Evolutionary conservation across 768 basidiomycete species (phyloP).

Genomic region (Brasilioporus rufonigricans): DNA sequence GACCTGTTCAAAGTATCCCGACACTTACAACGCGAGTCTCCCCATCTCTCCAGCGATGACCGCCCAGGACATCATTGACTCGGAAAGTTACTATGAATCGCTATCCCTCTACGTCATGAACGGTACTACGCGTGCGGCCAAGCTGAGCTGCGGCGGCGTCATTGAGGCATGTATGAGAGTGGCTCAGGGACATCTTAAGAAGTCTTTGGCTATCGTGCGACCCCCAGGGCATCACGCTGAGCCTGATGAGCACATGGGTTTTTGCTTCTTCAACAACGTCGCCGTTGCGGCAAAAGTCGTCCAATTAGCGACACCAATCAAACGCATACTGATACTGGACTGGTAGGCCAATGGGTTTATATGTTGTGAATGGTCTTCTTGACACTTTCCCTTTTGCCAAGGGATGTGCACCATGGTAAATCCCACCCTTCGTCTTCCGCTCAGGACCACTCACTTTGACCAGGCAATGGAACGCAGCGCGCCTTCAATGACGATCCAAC

Average conservation of each 20-base stretch:
- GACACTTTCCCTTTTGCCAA: conserved; percentile 31
- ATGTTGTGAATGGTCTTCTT: not conserved
- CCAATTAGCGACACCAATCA: conserved; percentile 64
- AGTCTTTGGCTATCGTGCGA: conserved; percentile 91
- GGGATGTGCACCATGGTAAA: conserved; percentile 94
- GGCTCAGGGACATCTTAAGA: conserved; percentile 74
- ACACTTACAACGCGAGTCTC: conserved; percentile 17
- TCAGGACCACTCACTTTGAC: conserved; percentile 12
- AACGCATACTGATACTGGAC: conserved; percentile 88
- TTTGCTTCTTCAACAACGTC: conserved; percentile 99
- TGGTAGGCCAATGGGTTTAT: conserved; percentile 61
- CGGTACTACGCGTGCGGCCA: conserved; percentile 80
- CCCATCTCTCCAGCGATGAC: conserved; percentile 56
- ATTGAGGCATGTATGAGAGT: conserved; percentile 88
- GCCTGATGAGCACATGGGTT: conserved; percentile 97
- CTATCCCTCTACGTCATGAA: conserved; percentile 90
- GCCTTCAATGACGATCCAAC: conserved; percentile 93
- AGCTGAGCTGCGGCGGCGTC: conserved; percentile 91
- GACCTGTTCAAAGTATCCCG: not conserved
- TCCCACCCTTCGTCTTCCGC: not conserved
- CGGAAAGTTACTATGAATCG: conserved; percentile 82
- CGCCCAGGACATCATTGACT: conserved; percentile 69
- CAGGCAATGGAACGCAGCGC: conserved; percentile 96
- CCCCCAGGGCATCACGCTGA: conserved; percentile 99
- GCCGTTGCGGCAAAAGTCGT: conserved; percentile 87